phyloP scores from a whole-genome alignment of 192 early-diverging fungal genomes.

The Martensiomyces pterosporus region DNA sequence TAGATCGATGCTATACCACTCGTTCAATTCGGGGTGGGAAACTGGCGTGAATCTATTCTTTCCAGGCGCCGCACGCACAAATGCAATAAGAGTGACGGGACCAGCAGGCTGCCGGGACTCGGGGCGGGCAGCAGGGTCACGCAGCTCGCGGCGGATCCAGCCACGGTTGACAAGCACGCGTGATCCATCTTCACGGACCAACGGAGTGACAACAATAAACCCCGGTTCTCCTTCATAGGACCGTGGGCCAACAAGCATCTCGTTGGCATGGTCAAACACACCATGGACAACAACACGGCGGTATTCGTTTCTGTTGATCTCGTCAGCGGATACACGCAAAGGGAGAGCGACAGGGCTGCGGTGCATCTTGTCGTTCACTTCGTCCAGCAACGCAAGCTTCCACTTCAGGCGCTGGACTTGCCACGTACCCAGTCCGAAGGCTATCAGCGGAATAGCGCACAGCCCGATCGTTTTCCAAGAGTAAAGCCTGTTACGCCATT shows the following conservation, averaged over 20 bases:
- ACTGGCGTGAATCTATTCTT: slow-evolving; percentile 59
- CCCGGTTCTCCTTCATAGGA: slow-evolving; percentile 66
- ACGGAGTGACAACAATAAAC: slow-evolving; percentile 71
- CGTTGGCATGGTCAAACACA: slow-evolving; percentile 63
- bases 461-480: slow-evolving; percentile 51
- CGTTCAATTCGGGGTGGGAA: slow-evolving; percentile 60
- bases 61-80: slow-evolving; percentile 55
- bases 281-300: slow-evolving; percentile 69
- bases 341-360: slow-evolving; percentile 66
- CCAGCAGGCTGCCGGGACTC: slow-evolving; percentile 52
- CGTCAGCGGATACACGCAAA: slow-evolving; percentile 53
- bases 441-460: slow-evolving; percentile 36
- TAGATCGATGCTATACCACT: slow-evolving; percentile 82
- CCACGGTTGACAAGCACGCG: slow-evolving; percentile 82
- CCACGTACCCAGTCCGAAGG: slow-evolving; percentile 77
- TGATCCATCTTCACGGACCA: slow-evolving; percentile 66
- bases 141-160: slow-evolving; percentile 76
- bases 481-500: slow-evolving; percentile 40
- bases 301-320: slow-evolving; percentile 67
- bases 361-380: slow-evolving; percentile 60
- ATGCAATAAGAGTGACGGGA: slow-evolving; percentile 62
- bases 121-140: slow-evolving; percentile 52
- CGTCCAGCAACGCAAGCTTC: slow-evolving; percentile 79
- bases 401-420: slow-evolving; percentile 83
- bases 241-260: slow-evolving; percentile 81